These are phyloP conservation scores for Melaleuca quinquenervia DNA, from an alignment of 345 rosid species.

Conservation along the genomic window DNA sequence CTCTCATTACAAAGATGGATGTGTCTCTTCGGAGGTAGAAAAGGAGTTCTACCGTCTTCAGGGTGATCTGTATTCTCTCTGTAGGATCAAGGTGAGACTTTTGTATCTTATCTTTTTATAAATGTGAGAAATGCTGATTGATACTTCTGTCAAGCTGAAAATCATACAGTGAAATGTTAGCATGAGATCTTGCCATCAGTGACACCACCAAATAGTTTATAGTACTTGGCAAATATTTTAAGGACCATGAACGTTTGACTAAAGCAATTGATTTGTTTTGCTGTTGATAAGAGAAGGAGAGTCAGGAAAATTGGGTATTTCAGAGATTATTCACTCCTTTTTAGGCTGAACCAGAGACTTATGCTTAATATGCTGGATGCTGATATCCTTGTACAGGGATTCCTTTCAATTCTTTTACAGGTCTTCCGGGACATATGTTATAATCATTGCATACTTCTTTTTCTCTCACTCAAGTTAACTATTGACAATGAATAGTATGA, in stretches of 20 bases:
- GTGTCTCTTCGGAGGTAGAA: slow-evolving; percentile 59
- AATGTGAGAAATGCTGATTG: background rate
- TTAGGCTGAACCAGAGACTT: background rate
- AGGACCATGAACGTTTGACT: background rate
- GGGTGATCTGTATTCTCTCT: slow-evolving; percentile 91
- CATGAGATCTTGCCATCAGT: background rate
- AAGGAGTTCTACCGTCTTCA: slow-evolving; percentile 87
- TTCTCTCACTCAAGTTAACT: background rate
- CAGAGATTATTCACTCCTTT: background rate
- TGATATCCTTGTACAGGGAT: background rate
- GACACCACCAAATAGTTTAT: background rate
- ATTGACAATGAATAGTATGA: background rate
- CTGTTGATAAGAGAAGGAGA: background rate
- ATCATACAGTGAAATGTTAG: background rate
- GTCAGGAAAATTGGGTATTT: background rate
- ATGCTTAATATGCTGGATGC: background rate
- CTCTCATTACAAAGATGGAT: slow-evolving; percentile 58
- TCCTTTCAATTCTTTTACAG: background rate
- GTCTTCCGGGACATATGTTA: background rate
- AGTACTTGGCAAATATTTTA: background rate
- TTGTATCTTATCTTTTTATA: background rate
- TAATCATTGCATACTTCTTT: background rate
- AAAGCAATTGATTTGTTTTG: background rate
- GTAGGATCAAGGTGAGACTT: slow-evolving; percentile 71
- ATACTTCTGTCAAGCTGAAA: background rate